Conservation (phyloP, 2,329 filamentous ascomycete species). For the Hymenoscyphus salicellus region DNA sequence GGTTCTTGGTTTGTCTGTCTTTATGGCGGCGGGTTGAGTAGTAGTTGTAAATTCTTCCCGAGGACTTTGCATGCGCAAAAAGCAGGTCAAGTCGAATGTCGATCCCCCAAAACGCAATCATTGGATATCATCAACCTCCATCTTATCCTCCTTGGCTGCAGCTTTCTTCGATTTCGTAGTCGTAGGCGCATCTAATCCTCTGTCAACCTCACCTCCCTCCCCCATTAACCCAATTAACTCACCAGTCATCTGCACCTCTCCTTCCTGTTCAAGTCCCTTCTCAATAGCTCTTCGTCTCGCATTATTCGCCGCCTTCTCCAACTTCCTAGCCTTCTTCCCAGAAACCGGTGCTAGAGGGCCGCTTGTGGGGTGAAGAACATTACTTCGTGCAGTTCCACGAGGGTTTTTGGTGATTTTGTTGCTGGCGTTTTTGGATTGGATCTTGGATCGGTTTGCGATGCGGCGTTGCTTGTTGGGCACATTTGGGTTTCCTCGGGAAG, state of each 20-base stretch:
- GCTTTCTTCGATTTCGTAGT: background rate
- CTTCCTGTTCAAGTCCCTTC: conserved; percentile 33
- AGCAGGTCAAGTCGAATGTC: background rate
- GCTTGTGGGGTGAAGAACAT: conserved; percentile 34
- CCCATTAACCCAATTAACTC: background rate
- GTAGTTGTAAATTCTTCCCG: no score
- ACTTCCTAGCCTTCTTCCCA: conserved; percentile 36
- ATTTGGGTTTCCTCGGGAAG: conserved; percentile 37
- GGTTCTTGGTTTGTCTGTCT: no score
- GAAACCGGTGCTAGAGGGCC: conserved; percentile 35
- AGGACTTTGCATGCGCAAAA: no score
- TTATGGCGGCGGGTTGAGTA: no score
- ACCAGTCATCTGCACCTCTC: conserved; percentile 37
- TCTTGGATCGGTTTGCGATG: conserved; percentile 32
- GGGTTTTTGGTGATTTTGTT: conserved; percentile 34
- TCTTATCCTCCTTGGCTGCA: background rate
- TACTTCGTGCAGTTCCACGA: conserved; percentile 32
- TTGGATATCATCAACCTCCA: conserved; percentile 2
- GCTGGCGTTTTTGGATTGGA: conserved; percentile 32
- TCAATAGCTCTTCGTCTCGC: conserved; percentile 35
- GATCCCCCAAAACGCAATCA: background rate
- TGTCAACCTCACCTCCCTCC: background rate
- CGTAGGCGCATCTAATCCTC: background rate
- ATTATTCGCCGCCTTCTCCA: conserved; percentile 35
- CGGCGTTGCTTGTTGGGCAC: conserved; percentile 36